These are phyloP conservation scores for Graphilbum fragrans DNA, from an alignment of 2,329 filamentous ascomycete genomes.

Conservation along the genomic window DNA sequence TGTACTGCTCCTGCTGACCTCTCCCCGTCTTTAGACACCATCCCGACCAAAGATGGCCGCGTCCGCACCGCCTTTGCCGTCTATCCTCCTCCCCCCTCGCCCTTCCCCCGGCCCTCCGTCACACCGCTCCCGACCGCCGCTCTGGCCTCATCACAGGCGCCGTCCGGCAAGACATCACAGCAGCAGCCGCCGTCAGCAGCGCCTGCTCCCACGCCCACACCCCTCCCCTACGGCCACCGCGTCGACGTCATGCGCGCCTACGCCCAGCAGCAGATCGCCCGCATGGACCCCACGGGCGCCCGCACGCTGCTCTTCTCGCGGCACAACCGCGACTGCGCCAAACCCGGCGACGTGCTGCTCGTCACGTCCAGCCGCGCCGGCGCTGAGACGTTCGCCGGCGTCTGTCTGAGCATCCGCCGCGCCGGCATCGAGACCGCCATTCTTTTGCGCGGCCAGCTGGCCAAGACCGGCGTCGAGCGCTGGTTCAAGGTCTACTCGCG, in stretches of 20 bases:
- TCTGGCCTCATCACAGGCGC: conserved; percentile 2
- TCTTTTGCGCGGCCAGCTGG: conserved; percentile 74
- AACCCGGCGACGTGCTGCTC: conserved; percentile 81
- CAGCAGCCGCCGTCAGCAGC: conserved; percentile 4
- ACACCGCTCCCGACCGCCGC: conserved; percentile 4
- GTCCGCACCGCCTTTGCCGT: conserved; percentile 35
- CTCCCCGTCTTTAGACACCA: conserved; percentile 6
- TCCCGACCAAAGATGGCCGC: conserved; percentile 6
- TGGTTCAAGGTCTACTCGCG: conserved; percentile 94
- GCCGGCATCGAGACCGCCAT: conserved; percentile 84
- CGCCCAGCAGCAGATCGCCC: conserved; percentile 53
- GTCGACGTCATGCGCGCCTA: conserved; percentile 53
- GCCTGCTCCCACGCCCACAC: not conserved
- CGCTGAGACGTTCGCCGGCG: conserved; percentile 81
- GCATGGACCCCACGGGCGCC: conserved; percentile 75
- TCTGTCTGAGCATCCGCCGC: conserved; percentile 75
- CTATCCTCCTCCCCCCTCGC: conserved; percentile 19
- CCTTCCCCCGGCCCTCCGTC: conserved; percentile 1
- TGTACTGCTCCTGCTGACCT: conserved; percentile 2
- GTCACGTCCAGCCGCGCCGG: conserved; percentile 69
- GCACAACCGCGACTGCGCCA: conserved; percentile 64
- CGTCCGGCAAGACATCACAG: conserved; percentile 2
- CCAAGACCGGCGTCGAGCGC: conserved; percentile 85
- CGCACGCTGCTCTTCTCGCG: conserved; percentile 72
- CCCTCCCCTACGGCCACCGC: conserved; percentile 7